phyloP scores from a whole-genome alignment of 2,329 filamentous ascomycete genomes.

The Arthrobotrys pseudoclavata region DNA sequence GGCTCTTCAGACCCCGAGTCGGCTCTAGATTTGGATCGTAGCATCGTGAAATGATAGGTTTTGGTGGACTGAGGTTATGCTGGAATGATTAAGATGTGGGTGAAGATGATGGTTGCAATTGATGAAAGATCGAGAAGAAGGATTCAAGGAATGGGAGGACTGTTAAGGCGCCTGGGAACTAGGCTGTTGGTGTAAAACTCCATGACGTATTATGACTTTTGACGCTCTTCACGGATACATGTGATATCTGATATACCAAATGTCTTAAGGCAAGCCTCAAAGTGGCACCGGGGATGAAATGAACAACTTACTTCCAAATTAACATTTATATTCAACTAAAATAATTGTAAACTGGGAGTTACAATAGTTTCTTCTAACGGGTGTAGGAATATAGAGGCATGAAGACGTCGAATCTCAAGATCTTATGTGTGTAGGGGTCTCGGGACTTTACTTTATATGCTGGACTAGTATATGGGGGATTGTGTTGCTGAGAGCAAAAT shows the following conservation, averaged over 20 bases:
- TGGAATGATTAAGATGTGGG: background rate
- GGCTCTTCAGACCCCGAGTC: background rate
- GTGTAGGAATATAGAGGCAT: too few species aligned
- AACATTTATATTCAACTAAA: too few species aligned
- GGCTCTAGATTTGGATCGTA: slow-evolving; percentile 13
- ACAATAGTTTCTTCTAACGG: too few species aligned
- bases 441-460: background rate
- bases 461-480: background rate
- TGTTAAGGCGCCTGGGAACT: background rate
- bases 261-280: too few species aligned
- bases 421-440: background rate
- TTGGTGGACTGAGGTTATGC: background rate
- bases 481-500: background rate
- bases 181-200: background rate
- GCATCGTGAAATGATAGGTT: background rate
- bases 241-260: too few species aligned
- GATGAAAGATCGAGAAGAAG: background rate
- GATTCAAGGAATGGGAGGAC: background rate
- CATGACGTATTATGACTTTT: too few species aligned
- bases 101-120: background rate
- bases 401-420: too few species aligned
- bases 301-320: too few species aligned
- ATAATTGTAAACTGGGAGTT: too few species aligned
- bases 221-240: too few species aligned
- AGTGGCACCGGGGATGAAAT: too few species aligned